A percentile compares a stretch with the other conserved stretches of the same genome.
phyloP scores from a whole-genome alignment of 345 rosid genomes.

The Hirschfeldia incana region DNA sequence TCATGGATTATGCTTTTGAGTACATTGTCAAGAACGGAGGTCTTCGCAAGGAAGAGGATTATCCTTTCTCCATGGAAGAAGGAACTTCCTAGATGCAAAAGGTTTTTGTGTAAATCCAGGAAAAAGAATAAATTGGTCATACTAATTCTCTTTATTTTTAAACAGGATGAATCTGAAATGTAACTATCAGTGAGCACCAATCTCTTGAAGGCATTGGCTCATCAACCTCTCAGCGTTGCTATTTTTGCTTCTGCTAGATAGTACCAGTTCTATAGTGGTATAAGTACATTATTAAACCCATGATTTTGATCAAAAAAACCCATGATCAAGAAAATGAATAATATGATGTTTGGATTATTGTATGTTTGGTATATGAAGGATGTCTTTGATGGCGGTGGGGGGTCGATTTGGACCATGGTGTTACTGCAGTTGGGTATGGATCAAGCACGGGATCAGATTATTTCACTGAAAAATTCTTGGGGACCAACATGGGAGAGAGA shows the following conservation, averaged over 20 bases:
- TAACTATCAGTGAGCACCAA: slow-evolving; percentile 49
- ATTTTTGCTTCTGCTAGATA: slow-evolving; percentile 74
- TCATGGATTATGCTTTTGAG: slow-evolving; percentile 69
- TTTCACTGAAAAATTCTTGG: slow-evolving; percentile 74
- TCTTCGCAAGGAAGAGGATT: no score
- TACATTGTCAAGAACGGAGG: no score
- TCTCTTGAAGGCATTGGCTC: slow-evolving; percentile 61
- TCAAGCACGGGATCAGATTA: no score
- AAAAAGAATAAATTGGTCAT: no score
- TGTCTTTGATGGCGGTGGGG: slow-evolving; percentile 65
- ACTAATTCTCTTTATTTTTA: neutral
- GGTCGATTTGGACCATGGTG: slow-evolving; percentile 69
- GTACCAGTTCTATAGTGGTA: slow-evolving; percentile 45
- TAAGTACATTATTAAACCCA: neutral
- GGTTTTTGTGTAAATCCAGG: no score
- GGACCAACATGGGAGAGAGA: slow-evolving; percentile 81
- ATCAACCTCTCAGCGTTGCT: slow-evolving; percentile 75
- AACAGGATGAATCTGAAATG: slow-evolving; percentile 52
- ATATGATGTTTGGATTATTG: neutral
- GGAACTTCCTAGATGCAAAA: no score
- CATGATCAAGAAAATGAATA: neutral
- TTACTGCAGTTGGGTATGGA: slow-evolving; percentile 82
- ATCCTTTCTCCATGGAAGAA: no score
- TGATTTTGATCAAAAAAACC: no score
- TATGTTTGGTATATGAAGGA: slow-evolving; percentile 47